Evolutionary conservation across 441 rosid genomes (phyloP).

Genomic region (Mallotus japonicus): DNA sequence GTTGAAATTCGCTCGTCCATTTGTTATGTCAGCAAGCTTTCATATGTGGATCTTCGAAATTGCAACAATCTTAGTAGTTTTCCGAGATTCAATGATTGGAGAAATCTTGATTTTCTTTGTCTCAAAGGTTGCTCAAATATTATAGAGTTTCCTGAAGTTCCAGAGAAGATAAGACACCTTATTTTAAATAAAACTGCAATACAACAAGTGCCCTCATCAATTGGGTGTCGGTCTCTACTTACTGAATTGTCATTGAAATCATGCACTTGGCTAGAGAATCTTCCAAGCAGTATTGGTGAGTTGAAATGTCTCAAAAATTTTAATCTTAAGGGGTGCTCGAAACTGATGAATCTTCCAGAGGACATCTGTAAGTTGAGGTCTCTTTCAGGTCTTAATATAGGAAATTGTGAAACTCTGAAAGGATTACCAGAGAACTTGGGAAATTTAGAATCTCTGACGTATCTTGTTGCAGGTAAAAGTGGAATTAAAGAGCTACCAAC

Average conservation of each 20-base stretch:
- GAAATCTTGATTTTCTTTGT: constrained; percentile 1
- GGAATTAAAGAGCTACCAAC: constrained; percentile 11
- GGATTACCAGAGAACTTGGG: constrained; percentile 14
- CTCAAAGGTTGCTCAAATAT: not conserved
- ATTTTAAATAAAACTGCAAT: not conserved
- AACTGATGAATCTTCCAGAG: constrained; percentile 4
- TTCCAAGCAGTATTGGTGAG: constrained; percentile 8
- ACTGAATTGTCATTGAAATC: not conserved
- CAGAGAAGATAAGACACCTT: not conserved
- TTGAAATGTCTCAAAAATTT: not conserved
- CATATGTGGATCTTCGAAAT: constrained; percentile 3
- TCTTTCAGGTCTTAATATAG: not conserved
- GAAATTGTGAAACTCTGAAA: not conserved
- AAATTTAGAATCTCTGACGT: not conserved
- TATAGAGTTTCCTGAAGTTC: not conserved
- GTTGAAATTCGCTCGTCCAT: not conserved
- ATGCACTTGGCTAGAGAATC: not conserved
- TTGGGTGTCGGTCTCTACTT: not conserved
- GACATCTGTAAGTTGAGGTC: constrained; percentile 9
- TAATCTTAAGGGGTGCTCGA: not conserved
- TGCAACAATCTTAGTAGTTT: constrained; percentile 6
- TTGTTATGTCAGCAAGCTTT: not conserved
- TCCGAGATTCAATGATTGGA: not conserved
- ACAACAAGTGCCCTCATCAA: not conserved
- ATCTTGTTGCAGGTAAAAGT: not conserved